phyloP scores from a whole-genome alignment of 148 eudicot genomes.

The Rhododendron simsii region DNA sequence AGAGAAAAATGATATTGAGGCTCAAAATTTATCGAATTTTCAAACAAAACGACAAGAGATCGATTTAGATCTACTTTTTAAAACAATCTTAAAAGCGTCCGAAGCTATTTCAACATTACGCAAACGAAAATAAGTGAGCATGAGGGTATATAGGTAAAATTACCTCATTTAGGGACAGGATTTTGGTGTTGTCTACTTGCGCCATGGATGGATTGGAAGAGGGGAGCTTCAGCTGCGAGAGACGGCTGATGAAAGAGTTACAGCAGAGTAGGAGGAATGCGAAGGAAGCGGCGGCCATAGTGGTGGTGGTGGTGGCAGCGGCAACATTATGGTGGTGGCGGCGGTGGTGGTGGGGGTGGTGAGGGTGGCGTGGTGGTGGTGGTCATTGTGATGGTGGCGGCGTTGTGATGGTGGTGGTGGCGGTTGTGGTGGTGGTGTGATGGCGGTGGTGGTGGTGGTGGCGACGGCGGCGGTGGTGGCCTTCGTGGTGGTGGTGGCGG shows the following conservation, averaged over 20 bases:
- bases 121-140: background rate
- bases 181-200: slow-evolving; percentile 14
- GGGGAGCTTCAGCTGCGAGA: slow-evolving; percentile 10
- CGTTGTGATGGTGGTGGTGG: too few species aligned
- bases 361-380: too few species aligned
- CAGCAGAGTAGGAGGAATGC: background rate
- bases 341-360: too few species aligned
- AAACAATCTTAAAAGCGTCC: background rate
- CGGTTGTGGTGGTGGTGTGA: too few species aligned
- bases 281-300: background rate
- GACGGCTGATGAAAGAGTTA: background rate
- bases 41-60: background rate
- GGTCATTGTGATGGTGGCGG: too few species aligned
- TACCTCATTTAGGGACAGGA: slow-evolving; percentile 28
- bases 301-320: too few species aligned
- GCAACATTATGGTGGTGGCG: too few species aligned
- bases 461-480: too few species aligned
- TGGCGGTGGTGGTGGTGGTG: too few species aligned
- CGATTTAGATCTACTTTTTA: background rate
- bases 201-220: slow-evolving; percentile 23
- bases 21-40: background rate
- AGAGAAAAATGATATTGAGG: background rate
- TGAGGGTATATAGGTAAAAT: background rate
- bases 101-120: background rate
- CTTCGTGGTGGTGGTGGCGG: too few species aligned